Conservation (phyloP, 2,329 filamentous ascomycete species). For the Blumeria hordei region DNA sequence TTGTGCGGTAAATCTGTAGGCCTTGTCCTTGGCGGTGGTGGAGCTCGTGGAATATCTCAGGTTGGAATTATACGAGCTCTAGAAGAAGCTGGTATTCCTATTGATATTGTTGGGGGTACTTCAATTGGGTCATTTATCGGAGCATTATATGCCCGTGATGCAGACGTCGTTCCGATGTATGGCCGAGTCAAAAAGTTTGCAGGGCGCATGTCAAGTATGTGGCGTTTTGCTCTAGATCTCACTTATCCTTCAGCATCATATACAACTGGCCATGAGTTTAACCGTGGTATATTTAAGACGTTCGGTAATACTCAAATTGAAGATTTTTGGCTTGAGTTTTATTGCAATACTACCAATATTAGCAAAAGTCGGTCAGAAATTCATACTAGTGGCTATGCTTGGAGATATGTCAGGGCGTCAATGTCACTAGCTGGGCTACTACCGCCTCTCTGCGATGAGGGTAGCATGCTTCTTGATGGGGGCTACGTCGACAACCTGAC, state of each 20-base stretch:
- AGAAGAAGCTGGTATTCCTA: slow-evolving; percentile 87
- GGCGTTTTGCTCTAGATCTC: slow-evolving; percentile 89
- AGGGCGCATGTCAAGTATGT: slow-evolving; percentile 96
- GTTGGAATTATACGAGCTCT: slow-evolving; percentile 85
- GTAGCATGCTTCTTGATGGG: slow-evolving; percentile 86
- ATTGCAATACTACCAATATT: slow-evolving; percentile 99
- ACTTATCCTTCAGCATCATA: slow-evolving; percentile 94
- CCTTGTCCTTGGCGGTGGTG: slow-evolving; percentile 78
- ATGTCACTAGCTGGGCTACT: slow-evolving; percentile 90
- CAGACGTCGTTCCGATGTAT: slow-evolving; percentile 91
- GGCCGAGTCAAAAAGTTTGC: slow-evolving; percentile 93
- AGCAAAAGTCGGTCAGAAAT: slow-evolving; percentile 80
- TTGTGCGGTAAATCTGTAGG: slow-evolving; percentile 89
- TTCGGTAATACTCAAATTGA: slow-evolving; percentile 95
- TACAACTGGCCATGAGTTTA: slow-evolving; percentile 96
- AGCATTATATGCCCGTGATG: slow-evolving; percentile 82
- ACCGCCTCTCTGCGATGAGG: slow-evolving; percentile 87
- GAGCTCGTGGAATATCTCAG: slow-evolving; percentile 75
- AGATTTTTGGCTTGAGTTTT: slow-evolving; percentile 96
- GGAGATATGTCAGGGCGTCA: slow-evolving; percentile 86
- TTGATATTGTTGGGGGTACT: slow-evolving; percentile 85
- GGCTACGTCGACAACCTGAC: slow-evolving; percentile 96
- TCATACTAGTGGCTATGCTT: slow-evolving; percentile 89
- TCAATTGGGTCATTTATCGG: slow-evolving; percentile 94
- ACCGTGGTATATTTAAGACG: slow-evolving; percentile 94